phyloP scores from a whole-genome alignment of 2,329 filamentous ascomycete species.

The Pestalotiopsis sp. region DNA sequence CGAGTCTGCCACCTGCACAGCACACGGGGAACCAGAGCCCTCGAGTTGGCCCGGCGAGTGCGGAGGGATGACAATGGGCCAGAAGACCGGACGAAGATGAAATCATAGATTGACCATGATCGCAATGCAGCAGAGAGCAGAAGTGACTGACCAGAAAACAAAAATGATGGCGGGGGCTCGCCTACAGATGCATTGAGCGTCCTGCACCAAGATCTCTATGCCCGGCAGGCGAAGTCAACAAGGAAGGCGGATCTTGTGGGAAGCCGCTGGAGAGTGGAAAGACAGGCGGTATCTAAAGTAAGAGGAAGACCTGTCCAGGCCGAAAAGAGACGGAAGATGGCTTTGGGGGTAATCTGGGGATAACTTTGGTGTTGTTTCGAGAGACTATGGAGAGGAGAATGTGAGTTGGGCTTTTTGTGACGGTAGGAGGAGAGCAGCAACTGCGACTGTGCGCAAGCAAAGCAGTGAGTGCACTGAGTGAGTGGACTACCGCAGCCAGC shows the following conservation, averaged over 20 bases:
- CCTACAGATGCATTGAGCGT: conserved; percentile 32
- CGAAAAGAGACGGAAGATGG: conserved; percentile 22
- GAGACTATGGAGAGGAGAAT: conserved; percentile 23
- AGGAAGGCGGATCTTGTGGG: conserved; percentile 17
- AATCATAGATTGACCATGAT: conserved; percentile 32
- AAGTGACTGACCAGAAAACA: conserved; percentile 39
- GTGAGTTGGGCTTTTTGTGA: conserved; percentile 26
- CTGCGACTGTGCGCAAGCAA: conserved; percentile 30
- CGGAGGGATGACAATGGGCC: conserved; percentile 20
- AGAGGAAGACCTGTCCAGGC: conserved; percentile 14
- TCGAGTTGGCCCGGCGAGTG: conserved; percentile 11
- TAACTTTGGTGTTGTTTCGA: conserved; percentile 26
- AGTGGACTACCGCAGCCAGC: not conserved
- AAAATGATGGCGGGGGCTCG: conserved; percentile 35
- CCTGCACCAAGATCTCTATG: conserved; percentile 24
- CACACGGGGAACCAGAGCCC: not conserved
- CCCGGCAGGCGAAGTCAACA: conserved; percentile 27
- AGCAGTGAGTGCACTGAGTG: not conserved
- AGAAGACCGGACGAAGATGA: not conserved
- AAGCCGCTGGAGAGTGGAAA: not conserved
- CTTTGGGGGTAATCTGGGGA: conserved; percentile 25
- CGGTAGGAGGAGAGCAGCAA: conserved; percentile 34
- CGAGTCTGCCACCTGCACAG: conserved; percentile 2
- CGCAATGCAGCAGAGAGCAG: conserved; percentile 35
- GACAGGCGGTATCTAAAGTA: conserved; percentile 14